Base-by-base conservation (phyloP, 163 green algal species). In the Chlorella variabilis region DNA sequence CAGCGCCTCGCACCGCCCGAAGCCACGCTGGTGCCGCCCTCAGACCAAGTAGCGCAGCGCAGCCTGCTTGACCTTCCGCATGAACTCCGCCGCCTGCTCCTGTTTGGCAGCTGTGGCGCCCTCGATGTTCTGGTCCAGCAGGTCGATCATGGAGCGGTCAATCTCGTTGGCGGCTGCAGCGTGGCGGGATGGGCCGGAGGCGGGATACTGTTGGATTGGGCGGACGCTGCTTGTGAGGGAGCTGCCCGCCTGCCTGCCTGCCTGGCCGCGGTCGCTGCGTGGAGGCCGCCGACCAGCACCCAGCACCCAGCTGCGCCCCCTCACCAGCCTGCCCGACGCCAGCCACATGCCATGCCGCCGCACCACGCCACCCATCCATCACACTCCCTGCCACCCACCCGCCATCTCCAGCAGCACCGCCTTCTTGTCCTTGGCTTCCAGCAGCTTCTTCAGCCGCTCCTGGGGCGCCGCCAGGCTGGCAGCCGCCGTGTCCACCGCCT, bases 71-170 rank as follows among this genome's bases (percentile, higher is more conserved):
- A 98, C 90, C 86, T 98, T 98, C 76, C 94, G 87, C 95, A 98
- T 97, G 82, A 98, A 98, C 58, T 92, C 81, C 0, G 90, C 95
- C 2, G 92, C 84, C 18, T 94, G 83, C 25, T 92, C 84, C 83
- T 98, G 91, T 49, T 88, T 90, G 62, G 84, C 86, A 38, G 61
- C 85, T 36, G 78, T 80, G 33, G 85, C 89, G 39, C 83, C 83
- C 33, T 95, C 88, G 42, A 96, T 96, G 84, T 98, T 98, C 76
- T 97, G 89, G 76, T 95, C 81, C 70, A 98, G 84, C 82, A 98
- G 84, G 68, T 97, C 87, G 58, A 98, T 87, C 51, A 98, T 84
- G 6, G 86, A 66, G 61, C 59, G 75, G 75, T 81, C 75, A 18
- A 81, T 63, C 41, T 81, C 75, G 41, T 81, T 81, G 75, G 56